phyloP scores from a whole-genome alignment of 306 rosid genomes.

The Acacia acuminata region DNA sequence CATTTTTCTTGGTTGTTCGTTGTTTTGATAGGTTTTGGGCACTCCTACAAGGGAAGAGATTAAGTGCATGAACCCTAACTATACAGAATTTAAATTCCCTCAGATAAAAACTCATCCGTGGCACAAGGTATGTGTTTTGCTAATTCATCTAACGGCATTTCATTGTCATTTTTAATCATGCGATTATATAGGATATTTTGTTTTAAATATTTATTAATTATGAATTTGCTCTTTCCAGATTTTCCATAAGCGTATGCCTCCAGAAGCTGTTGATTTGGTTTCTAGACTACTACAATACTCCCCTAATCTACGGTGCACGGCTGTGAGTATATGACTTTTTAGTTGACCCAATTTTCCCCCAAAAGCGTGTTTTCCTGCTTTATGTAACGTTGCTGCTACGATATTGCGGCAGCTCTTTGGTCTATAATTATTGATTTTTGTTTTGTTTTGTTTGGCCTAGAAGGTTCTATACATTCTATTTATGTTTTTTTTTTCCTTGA shows the following conservation, averaged over 20 bases:
- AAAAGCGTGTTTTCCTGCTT: neutral
- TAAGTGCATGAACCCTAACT: slow-evolving; percentile 94
- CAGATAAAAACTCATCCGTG: slow-evolving; percentile 95
- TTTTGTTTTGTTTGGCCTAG: neutral
- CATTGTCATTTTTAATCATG: neutral
- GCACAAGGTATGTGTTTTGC: slow-evolving; percentile 70
- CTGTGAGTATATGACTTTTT: slow-evolving; percentile 54
- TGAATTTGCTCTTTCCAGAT: slow-evolving; percentile 46
- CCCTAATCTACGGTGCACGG: slow-evolving; percentile 79
- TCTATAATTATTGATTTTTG: neutral
- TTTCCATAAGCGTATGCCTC: slow-evolving; percentile 93
- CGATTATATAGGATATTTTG: neutral
- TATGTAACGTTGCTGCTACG: neutral
- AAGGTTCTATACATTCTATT: neutral
- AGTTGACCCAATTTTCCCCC: neutral
- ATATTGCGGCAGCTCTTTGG: neutral
- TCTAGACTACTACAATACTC: slow-evolving; percentile 92
- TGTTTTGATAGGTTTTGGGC: slow-evolving; percentile 66
- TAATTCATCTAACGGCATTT: neutral
- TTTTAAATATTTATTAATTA: neutral
- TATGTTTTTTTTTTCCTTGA: neutral
- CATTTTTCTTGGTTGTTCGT: neutral
- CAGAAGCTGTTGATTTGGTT: slow-evolving; percentile 93
- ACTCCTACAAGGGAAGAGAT: slow-evolving; percentile 96
- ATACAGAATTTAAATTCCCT: slow-evolving; percentile 91